Evolutionary conservation across 1,139 yeast genomes (phyloP), one percentile per base, ranked within the genome.

Genomic region (Yamadazyma dendronema): DNA sequence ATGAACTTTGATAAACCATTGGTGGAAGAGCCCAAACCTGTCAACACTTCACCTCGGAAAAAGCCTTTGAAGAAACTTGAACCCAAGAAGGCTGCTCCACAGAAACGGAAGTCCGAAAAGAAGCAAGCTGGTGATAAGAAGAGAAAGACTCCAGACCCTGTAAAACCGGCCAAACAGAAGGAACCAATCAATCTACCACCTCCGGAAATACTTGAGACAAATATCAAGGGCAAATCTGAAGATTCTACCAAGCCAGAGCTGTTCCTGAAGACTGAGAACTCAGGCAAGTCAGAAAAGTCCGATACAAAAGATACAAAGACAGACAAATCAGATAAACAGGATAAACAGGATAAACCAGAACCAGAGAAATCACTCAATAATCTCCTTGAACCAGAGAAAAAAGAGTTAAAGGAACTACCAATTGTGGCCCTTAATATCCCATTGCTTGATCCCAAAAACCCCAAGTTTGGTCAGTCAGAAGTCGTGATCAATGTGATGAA

Each of bases 401-500:
- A 53, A 30, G 57, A 69, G n/a, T n/a, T n/a, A 38, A 46, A 65
- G 14, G 46, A 47, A 22, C 27, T 45, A 11, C 52, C 84, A 1
- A 73, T 78, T 16, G 72, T 80, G 13, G 79, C 81, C 4, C 54
- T 82, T n/a, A 74, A 80, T 43, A 72, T 81, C 5, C 88, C 87
- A 0, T 54, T 82, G 17, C 53, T 70, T 8, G 72, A 72, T 42
- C 72, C 74, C 9, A 56, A 64, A 19, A 62, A 72, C 25, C 81
- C 80, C 25, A 63, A 72, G 35, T 81, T 83, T 7, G 87, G 84
- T 13, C 77, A 79, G 43, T 75, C 85, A 1, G 86, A 81, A 52
- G 88, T 85, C 2, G 80, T 84, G 1, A 74, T 89, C 46, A 92
- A 90, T 52, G 88, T 90, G 27, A 63, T 84, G 52, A 80, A 82